These are phyloP conservation scores for Nigrospora sphaerica DNA, from an alignment of 2,329 filamentous ascomycete genomes.

Conservation along the genomic window DNA sequence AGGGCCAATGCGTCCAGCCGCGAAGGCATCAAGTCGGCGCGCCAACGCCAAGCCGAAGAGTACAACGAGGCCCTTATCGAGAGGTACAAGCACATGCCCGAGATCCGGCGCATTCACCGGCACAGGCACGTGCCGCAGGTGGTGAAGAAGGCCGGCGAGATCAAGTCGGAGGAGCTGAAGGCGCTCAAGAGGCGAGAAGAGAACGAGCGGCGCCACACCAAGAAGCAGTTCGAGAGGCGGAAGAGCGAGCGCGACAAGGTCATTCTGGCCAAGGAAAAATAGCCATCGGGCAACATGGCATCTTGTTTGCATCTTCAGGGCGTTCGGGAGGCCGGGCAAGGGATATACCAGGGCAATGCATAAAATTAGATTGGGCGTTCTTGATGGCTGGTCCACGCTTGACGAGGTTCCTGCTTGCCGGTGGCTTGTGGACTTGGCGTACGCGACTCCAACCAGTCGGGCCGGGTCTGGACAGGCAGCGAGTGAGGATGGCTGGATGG, in stretches of 20 bases:
- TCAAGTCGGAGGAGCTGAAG: slow-evolving; percentile 83
- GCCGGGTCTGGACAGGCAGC: no score
- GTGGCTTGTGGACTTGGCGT: no score
- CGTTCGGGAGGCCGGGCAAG: not conserved
- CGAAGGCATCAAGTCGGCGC: slow-evolving; percentile 76
- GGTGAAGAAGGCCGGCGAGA: slow-evolving; percentile 92
- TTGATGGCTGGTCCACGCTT: no score
- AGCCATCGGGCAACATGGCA: slow-evolving; percentile 3
- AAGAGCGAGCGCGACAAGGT: slow-evolving; percentile 88
- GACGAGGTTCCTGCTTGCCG: no score
- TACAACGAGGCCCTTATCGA: slow-evolving; percentile 82
- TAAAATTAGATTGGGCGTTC: no score
- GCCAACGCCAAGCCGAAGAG: slow-evolving; percentile 81
- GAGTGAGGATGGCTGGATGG: no score
- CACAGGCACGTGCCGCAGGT: slow-evolving; percentile 89
- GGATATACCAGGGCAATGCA: not conserved
- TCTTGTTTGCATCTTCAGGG: not conserved
- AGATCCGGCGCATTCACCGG: slow-evolving; percentile 81
- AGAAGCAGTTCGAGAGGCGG: slow-evolving; percentile 69
- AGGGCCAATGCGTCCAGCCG: slow-evolving; percentile 76
- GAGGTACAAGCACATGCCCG: slow-evolving; percentile 91
- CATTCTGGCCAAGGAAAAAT: slow-evolving; percentile 62
- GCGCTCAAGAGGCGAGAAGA: slow-evolving; percentile 87
- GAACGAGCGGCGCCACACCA: slow-evolving; percentile 87
- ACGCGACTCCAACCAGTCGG: no score